Evolutionary conservation across 2,329 filamentous ascomycete genomes (phyloP).

Genomic region (Neofusicoccum umdonicola): DNA sequence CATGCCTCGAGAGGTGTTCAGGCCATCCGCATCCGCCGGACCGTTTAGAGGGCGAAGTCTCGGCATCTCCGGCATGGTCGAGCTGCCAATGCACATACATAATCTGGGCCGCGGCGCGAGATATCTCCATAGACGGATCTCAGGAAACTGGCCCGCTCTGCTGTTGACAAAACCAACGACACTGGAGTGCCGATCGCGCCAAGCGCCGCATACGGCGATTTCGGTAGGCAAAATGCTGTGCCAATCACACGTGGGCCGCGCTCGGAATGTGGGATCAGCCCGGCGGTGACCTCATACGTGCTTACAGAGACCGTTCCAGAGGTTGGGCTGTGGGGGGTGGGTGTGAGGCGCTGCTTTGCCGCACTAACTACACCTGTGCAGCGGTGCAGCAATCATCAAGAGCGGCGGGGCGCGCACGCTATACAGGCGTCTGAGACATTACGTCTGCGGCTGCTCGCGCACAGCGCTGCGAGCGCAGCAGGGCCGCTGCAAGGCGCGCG

Average conservation of each 20-base stretch:
- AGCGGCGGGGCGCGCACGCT: background rate
- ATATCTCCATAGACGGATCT: too few relatives aligned
- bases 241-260: conserved; percentile 1
- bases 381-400: background rate
- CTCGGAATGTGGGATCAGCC: background rate
- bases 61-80: background rate
- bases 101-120: background rate
- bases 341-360: background rate
- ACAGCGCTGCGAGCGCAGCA: background rate
- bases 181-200: background rate
- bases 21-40: background rate
- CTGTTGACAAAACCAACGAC: background rate
- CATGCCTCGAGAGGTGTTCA: background rate
- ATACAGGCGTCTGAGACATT: background rate
- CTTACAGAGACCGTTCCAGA: background rate
- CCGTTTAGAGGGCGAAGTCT: too few relatives aligned
- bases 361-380: background rate
- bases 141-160: background rate
- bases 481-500: background rate
- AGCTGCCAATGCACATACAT: background rate
- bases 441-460: background rate
- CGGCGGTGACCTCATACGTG: background rate
- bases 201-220: background rate
- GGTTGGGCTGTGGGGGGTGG: background rate
- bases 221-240: background rate